A percentile compares a stretch with the other conserved stretches of the same genome.
Evolutionary conservation across 169 alveolate genomes (phyloP).

Genomic region (Babesia caballi): DNA sequence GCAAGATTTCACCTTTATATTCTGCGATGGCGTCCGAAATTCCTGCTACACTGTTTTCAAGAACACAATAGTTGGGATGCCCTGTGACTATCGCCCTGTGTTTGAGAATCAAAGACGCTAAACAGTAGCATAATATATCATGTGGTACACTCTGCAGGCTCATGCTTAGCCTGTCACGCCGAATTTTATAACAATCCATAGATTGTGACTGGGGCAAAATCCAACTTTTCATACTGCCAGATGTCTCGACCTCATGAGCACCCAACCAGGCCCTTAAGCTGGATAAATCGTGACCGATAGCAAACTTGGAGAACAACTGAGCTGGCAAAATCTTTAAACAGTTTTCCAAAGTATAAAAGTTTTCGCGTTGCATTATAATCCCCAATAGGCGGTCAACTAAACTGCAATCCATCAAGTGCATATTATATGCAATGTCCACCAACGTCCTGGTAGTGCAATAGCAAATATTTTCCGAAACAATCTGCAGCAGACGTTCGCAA

Average conservation of each 20-base stretch:
- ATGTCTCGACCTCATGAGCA: neutral
- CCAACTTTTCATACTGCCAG: neutral
- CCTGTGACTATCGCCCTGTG: neutral
- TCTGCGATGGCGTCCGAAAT: neutral
- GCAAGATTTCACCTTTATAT: neutral
- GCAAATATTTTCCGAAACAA: neutral
- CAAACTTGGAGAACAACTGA: neutral
- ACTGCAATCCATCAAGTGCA: conserved; percentile 2
- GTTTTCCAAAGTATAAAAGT: neutral
- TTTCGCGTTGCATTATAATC: neutral
- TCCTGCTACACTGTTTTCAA: neutral
- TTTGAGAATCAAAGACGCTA: neutral
- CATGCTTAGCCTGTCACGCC: neutral
- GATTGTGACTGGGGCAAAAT: neutral
- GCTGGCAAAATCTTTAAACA: neutral
- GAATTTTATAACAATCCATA: neutral
- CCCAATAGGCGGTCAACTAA: neutral
- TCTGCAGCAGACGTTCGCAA: neutral
- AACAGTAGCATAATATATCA: conserved; percentile 5
- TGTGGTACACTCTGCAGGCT: neutral
- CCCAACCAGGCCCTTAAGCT: neutral
- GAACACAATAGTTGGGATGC: neutral
- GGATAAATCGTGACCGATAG: too few relatives aligned
- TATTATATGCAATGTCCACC: conserved; percentile 16
- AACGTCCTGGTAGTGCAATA: neutral